A percentile compares a stretch with the other conserved stretches of the same genome.
These are phyloP conservation scores for Taxillus chinensis DNA, from an alignment of 164 flowering plant species.

Conservation along the genomic window DNA sequence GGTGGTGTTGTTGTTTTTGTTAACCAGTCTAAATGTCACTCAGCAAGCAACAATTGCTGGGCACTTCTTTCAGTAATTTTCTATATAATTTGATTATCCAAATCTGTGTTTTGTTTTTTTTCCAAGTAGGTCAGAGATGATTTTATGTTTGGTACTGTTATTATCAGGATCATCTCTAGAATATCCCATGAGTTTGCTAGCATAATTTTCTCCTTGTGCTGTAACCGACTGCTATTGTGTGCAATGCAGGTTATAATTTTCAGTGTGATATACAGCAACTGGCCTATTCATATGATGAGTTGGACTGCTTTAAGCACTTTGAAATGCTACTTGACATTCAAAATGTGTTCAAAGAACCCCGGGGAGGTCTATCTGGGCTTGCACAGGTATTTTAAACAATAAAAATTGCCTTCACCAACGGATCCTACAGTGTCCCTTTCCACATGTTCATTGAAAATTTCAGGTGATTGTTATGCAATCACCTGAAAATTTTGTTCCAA, in stretches of 20 bases:
- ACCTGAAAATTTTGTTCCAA: neutral
- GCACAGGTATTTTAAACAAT: conserved; percentile 38
- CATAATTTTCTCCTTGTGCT: no score
- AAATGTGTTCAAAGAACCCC: conserved; percentile 62
- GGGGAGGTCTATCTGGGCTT: conserved; percentile 92
- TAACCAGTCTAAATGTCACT: neutral
- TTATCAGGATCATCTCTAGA: no score
- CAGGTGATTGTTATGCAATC: neutral
- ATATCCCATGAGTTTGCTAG: no score
- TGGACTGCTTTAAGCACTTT: conserved; percentile 78
- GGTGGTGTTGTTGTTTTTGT: neutral
- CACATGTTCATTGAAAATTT: no score
- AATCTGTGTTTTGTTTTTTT: no score
- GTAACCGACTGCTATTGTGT: conserved; percentile 10
- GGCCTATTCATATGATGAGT: conserved; percentile 55
- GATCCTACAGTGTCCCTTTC: neutral
- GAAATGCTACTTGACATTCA: conserved; percentile 91
- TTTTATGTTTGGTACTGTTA: no score
- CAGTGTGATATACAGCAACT: conserved; percentile 76
- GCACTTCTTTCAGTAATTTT: neutral
- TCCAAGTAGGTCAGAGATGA: no score
- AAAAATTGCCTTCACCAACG: neutral
- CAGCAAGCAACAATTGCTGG: neutral
- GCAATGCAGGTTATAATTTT: conserved; percentile 69
- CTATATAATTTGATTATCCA: neutral